Base-by-base conservation (phyloP, 2,329 filamentous ascomycete genomes). In the Colletotrichum tropicicola region DNA sequence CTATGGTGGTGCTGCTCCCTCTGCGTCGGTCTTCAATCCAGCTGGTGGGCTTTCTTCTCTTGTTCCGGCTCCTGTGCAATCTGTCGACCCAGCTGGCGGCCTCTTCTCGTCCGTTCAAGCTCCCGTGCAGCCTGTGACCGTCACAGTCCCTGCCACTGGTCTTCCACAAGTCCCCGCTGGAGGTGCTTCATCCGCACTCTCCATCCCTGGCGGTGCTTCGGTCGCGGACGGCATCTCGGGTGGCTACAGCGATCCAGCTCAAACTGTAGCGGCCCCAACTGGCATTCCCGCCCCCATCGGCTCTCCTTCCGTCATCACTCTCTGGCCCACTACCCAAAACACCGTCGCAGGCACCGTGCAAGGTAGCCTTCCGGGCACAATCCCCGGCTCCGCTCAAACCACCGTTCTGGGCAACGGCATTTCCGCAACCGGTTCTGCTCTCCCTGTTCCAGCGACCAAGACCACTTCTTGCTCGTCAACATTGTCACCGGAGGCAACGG, bases 391-490 rank as follows among this genome's bases (percentile, higher is more conserved):
- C 12, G 43, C 12, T 23, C 32, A 25, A 19, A n/a, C 17, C 21
- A 21, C 52, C 9, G 32, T 7, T 15, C 21, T 21, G 4, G 32
- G 17, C 25, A 30, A 27, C 6, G 48, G 39, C 43, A 19, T 37
- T 6, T 52, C 39, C 12, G 53, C 28, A 12, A 39, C 25, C 30
- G 12, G 30, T 19, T 39, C 55, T 17, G 47, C 47, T 43, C 39
- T 45, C 19, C 55, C 55, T 17, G 30, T 15, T 6, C 23, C 60
- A 12, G 47, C 28, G 12, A 41, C 55, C 17, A 39, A 28, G 25
- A 59, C 55, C 7, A 17, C 39, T 13, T 64, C 47, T 21, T 64
- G 60, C 32, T 39, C 60, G 4, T 60, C 39, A 3, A 59, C 55
- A 7, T 10, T 53, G 17, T 8, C n/a, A 2, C 27, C 53, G 6